Evolutionary conservation across 2,329 filamentous ascomycete species (phyloP).

Genomic region (Aspergillus alliaceus): DNA sequence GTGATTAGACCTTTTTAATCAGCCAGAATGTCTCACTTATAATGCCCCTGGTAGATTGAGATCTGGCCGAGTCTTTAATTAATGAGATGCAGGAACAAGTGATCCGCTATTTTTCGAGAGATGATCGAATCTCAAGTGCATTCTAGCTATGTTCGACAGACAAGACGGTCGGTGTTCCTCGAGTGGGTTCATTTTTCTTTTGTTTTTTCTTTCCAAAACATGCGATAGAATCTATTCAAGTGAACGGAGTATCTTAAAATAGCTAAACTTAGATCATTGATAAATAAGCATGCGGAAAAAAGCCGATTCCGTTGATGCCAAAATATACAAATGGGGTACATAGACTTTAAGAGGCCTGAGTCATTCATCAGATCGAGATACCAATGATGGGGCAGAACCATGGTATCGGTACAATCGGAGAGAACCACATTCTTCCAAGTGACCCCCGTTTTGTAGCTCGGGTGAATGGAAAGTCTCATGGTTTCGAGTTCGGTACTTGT

Average conservation of each 20-base stretch:
- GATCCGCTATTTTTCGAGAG: conserved; percentile 7
- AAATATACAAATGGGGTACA: no score
- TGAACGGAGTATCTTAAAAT: not conserved
- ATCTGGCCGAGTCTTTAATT: conserved; percentile 13
- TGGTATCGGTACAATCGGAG: not conserved
- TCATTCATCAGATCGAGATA: not conserved
- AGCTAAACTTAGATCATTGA: no score
- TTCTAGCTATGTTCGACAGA: not conserved
- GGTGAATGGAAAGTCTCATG: conserved; percentile 1
- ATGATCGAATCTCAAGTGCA: not conserved
- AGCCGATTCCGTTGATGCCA: no score
- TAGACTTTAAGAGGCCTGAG: not conserved
- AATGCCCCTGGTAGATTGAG: conserved; percentile 5
- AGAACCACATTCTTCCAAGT: not conserved
- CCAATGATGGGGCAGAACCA: conserved; percentile 1
- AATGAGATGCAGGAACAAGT: conserved; percentile 16
- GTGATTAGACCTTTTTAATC: conserved; percentile 1
- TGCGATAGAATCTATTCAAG: not conserved
- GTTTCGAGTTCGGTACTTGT: not conserved
- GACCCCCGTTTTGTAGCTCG: not conserved
- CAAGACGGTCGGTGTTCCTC: not conserved
- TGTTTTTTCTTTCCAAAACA: no score
- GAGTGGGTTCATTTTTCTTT: no score
- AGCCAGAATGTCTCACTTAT: conserved; percentile 9
- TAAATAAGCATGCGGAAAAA: not conserved